Conservation (phyloP, 805 yeast species). For the Zygosaccharomyces siamensis region DNA sequence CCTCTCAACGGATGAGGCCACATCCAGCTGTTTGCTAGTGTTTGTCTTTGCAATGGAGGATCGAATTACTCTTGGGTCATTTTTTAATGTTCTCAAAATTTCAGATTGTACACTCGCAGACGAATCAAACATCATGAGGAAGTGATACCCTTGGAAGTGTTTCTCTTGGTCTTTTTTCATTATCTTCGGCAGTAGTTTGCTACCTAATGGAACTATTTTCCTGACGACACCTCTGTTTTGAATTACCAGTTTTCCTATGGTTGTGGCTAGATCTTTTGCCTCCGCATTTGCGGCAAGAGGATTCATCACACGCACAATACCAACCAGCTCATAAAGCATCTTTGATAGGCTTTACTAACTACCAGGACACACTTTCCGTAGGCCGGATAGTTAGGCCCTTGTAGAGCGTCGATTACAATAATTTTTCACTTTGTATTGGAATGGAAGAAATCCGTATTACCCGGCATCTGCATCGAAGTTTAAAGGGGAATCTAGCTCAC, state of each 20-base stretch:
- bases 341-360: background rate
- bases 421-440: no score
- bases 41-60: conserved; percentile 65
- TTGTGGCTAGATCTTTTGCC: conserved; percentile 57
- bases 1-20: conserved; percentile 54
- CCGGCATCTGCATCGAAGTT: no score
- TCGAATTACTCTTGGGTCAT: conserved; percentile 88
- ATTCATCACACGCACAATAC: conserved; percentile 76
- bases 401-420: no score
- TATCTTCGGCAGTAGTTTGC: conserved; percentile 71
- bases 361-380: no score
- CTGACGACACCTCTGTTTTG: conserved; percentile 93
- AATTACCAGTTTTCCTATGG: conserved; percentile 77
- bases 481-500: no score
- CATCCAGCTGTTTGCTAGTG: conserved; percentile 47
- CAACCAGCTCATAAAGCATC: conserved; percentile 88
- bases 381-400: no score
- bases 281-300: conserved; percentile 50
- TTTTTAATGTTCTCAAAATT: conserved; percentile 68
- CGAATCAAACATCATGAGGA: conserved; percentile 80
- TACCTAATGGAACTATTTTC: conserved; percentile 73
- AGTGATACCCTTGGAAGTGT: conserved; percentile 87
- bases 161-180: conserved; percentile 80
- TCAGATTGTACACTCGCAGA: conserved; percentile 84
- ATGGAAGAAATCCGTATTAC: no score